These are phyloP conservation scores for Mucor saturninus DNA, from an alignment of 371 early-diverging fungal species.

Conservation along the genomic window DNA sequence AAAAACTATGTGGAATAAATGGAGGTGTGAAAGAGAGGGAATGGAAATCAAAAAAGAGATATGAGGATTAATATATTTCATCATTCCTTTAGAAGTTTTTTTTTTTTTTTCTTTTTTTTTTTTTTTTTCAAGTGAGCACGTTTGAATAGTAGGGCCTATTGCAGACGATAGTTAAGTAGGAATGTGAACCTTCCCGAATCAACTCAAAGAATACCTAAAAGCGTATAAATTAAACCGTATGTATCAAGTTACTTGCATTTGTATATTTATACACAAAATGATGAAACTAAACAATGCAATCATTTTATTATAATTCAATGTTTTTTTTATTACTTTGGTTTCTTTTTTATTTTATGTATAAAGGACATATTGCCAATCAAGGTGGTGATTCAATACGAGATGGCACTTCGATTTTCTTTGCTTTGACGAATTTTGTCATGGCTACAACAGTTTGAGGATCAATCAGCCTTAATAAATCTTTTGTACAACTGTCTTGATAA, in stretches of 20 bases:
- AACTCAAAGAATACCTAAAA: neutral
- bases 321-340: neutral
- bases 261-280: neutral
- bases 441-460: conserved; percentile 21
- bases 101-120: too few relatives aligned
- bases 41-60: neutral
- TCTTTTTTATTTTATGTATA: neutral
- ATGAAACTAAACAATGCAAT: neutral
- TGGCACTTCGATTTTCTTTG: conserved; percentile 12
- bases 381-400: conserved; percentile 5
- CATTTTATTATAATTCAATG: neutral
- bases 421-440: conserved; percentile 12
- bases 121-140: too few relatives aligned
- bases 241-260: neutral
- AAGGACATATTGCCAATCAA: neutral
- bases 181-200: neutral
- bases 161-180: neutral
- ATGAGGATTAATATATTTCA: neutral
- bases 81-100: neutral
- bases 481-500: conserved; percentile 36
- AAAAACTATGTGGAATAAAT: neutral
- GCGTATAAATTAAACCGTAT: neutral
- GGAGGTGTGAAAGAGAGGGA: neutral
- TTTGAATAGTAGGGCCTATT: too few relatives aligned
- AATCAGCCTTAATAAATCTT: conserved; percentile 28